phyloP scores from a whole-genome alignment of 495 filamentous ascomycete genomes.

The Daldinia concentrica region DNA sequence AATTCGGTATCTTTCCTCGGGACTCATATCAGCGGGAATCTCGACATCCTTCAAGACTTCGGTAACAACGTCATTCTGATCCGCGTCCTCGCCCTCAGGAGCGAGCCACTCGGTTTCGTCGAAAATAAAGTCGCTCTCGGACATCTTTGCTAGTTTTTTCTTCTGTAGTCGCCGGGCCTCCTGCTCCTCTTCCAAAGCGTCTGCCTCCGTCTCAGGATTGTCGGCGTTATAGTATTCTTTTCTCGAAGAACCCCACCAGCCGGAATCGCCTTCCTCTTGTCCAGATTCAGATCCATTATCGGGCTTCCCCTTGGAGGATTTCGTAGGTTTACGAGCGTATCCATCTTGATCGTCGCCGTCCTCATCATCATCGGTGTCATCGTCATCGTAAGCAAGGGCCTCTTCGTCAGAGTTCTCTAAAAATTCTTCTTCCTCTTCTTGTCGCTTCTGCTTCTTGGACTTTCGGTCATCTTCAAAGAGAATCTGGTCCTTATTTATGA shows the following conservation, averaged over 20 bases:
- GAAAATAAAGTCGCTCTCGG: slow-evolving; percentile 90
- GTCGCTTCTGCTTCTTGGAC: slow-evolving; percentile 75
- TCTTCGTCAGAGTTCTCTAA: slow-evolving; percentile 87
- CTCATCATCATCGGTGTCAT: slow-evolving; percentile 64
- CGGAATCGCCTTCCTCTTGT: slow-evolving; percentile 71
- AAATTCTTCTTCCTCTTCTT: slow-evolving; percentile 67
- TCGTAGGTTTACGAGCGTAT: slow-evolving; percentile 28
- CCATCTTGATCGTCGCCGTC: slow-evolving; percentile 51
- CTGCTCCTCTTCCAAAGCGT: slow-evolving; percentile 89
- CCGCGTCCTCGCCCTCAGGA: slow-evolving; percentile 54
- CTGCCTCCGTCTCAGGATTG: slow-evolving; percentile 86
- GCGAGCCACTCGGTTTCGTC: slow-evolving; percentile 85
- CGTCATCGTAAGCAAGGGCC: slow-evolving; percentile 72
- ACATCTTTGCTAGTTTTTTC: slow-evolving; percentile 86
- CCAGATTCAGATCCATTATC: slow-evolving; percentile 55
- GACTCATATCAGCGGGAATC: slow-evolving; percentile 79
- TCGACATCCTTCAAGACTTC: slow-evolving; percentile 85
- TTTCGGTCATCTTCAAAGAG: slow-evolving; percentile 81
- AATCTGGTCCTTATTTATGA: slow-evolving; percentile 82
- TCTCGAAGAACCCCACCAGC: slow-evolving; percentile 86
- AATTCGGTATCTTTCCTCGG: slow-evolving; percentile 78
- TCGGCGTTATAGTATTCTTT: slow-evolving; percentile 94
- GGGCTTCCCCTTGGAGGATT: slow-evolving; percentile 25
- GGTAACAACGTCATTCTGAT: slow-evolving; percentile 68
- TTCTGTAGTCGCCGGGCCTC: slow-evolving; percentile 88